These are phyloP conservation scores for Hirsutella minnesotensis DNA, from an alignment of 2,329 filamentous ascomycete genomes.

Conservation along the genomic window DNA sequence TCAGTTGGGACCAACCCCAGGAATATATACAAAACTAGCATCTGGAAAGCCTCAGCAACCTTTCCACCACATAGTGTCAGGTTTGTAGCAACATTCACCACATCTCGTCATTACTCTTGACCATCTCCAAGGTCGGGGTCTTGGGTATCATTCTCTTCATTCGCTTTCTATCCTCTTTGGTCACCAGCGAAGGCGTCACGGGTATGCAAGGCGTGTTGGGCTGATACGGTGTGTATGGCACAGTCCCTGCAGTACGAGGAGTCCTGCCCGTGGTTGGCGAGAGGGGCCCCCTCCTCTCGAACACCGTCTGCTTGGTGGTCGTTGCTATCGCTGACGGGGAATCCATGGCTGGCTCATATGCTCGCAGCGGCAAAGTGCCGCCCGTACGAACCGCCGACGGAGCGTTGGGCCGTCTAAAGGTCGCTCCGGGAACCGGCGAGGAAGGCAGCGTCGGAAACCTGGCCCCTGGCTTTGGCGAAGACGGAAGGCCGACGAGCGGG, in stretches of 20 bases:
- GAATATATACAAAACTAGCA: slow-evolving; percentile 13
- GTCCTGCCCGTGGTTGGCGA: slow-evolving; percentile 48
- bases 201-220: slow-evolving; percentile 66
- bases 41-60: background rate
- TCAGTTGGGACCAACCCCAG: slow-evolving; percentile 1
- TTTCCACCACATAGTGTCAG: too few species aligned
- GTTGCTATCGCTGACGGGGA: slow-evolving; percentile 35
- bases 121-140: slow-evolving; percentile 51
- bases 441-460: slow-evolving; percentile 27
- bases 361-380: slow-evolving; percentile 46
- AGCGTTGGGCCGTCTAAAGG: slow-evolving; percentile 37
- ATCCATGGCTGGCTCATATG: slow-evolving; percentile 44
- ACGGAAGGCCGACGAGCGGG: slow-evolving; percentile 38
- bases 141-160: slow-evolving; percentile 53
- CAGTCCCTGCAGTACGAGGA: slow-evolving; percentile 47
- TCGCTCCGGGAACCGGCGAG: slow-evolving; percentile 38
- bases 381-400: slow-evolving; percentile 44
- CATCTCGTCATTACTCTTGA: slow-evolving; percentile 48
- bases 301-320: slow-evolving; percentile 52
- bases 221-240: slow-evolving; percentile 70
- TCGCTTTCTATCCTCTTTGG: slow-evolving; percentile 56
- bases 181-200: slow-evolving; percentile 64
- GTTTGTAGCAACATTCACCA: slow-evolving; percentile 32
- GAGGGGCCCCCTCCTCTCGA: slow-evolving; percentile 42
- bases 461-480: slow-evolving; percentile 25